phyloP scores from a whole-genome alignment of 305 asterid genomes.

The Petunia hybrid region DNA sequence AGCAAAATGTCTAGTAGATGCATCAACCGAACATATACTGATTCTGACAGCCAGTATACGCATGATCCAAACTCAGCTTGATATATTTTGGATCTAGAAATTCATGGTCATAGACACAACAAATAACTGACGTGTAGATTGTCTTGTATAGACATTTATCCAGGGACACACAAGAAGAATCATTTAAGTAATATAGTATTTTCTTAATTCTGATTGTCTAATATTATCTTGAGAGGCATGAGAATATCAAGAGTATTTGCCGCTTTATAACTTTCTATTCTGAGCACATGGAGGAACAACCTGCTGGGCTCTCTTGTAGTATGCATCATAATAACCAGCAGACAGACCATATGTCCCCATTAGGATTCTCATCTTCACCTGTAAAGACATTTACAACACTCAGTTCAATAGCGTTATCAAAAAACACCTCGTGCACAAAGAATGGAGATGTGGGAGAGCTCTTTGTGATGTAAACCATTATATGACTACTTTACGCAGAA shows the following conservation, averaged over 20 bases:
- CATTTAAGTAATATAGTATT: not conserved
- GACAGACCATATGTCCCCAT: slow-evolving; percentile 99
- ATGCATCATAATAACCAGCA: slow-evolving; percentile 97
- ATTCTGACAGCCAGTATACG: slow-evolving; percentile 8
- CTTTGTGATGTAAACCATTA: not conserved
- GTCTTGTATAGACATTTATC: not conserved
- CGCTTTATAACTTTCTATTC: not conserved
- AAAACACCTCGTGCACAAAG: not conserved
- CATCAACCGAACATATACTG: not conserved
- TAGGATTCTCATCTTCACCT: slow-evolving; percentile 95
- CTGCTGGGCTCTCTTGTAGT: slow-evolving; percentile 98
- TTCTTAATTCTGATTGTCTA: slow-evolving; percentile 11
- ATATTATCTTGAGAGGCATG: not conserved
- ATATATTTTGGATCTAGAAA: not conserved
- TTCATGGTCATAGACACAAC: not conserved
- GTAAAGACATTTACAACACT: slow-evolving; percentile 36
- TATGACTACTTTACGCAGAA: not conserved
- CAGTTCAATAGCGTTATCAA: slow-evolving; percentile 28
- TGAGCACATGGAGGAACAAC: slow-evolving; percentile 43
- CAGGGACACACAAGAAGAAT: not conserved
- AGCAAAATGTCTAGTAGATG: not conserved
- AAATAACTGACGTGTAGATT: not conserved
- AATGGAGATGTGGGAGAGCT: not conserved
- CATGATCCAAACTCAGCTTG: not conserved
- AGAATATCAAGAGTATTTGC: not conserved